These are phyloP conservation scores for Syzygium oleosum DNA, from an alignment of 345 rosid genomes.

Conservation along the genomic window DNA sequence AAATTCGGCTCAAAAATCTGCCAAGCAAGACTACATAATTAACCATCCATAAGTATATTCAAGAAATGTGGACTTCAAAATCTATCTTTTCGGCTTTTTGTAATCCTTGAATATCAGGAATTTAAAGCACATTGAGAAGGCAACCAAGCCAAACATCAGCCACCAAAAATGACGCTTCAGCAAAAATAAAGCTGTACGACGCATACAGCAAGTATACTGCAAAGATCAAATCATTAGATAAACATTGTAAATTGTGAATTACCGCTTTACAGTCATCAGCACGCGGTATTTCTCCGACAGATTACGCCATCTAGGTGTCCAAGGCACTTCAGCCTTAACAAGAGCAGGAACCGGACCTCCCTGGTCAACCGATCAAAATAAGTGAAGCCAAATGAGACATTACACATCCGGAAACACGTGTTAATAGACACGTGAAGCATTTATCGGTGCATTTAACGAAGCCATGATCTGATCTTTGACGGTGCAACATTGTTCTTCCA, in stretches of 20 bases:
- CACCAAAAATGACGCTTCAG: not conserved
- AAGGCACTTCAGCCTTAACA: conserved; percentile 66
- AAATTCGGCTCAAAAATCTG: not conserved
- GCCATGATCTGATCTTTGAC: not conserved
- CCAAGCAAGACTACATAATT: not conserved
- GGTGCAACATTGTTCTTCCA: not conserved
- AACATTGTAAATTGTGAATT: not conserved
- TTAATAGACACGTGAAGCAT: not conserved
- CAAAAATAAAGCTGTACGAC: not conserved
- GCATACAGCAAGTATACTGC: not conserved
- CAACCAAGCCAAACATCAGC: not conserved
- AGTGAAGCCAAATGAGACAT: not conserved
- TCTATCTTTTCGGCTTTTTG: not conserved
- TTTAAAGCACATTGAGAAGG: not conserved
- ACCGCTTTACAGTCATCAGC: conserved; percentile 73
- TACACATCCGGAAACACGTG: not conserved
- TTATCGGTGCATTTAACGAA: not conserved
- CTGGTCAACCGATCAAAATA: conserved; percentile 15
- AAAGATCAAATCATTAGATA: not conserved
- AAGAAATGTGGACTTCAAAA: not conserved
- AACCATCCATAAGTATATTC: not conserved
- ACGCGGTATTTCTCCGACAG: conserved; percentile 53
- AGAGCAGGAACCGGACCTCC: conserved; percentile 49
- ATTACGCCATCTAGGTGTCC: conserved; percentile 51
- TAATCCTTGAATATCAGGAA: not conserved